phyloP scores from a whole-genome alignment of 2,329 filamentous ascomycete species.

The Aspergillus calidoustus region DNA sequence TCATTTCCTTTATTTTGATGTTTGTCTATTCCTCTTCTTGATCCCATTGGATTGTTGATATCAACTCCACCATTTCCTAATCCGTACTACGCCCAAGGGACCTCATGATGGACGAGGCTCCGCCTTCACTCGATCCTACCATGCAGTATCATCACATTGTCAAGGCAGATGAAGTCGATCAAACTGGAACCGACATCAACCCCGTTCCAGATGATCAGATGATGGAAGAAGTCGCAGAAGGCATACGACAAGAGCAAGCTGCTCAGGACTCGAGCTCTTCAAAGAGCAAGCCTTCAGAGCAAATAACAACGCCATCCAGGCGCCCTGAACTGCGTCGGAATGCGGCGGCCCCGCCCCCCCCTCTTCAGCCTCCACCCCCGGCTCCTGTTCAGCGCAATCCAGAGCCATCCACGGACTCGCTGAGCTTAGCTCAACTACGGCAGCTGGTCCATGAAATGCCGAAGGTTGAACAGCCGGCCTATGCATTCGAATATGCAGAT shows the following conservation, averaged over 20 bases:
- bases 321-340: constrained; percentile 46
- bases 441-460: constrained; percentile 76
- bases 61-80: constrained; percentile 1
- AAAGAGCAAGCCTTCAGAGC: constrained; percentile 18
- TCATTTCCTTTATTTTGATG: not conserved
- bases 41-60: constrained; percentile 5
- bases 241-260: constrained; percentile 41
- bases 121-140: constrained; percentile 27
- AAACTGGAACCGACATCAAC: constrained; percentile 52
- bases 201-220: constrained; percentile 50
- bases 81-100: not conserved
- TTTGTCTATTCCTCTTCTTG: not conserved
- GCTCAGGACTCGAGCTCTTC: constrained; percentile 23
- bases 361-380: constrained; percentile 51
- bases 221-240: constrained; percentile 47
- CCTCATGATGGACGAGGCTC: constrained; percentile 33
- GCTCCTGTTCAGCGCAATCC: constrained; percentile 47
- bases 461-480: constrained; percentile 69
- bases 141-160: constrained; percentile 48
- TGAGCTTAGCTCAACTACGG: constrained; percentile 74
- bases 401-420: constrained; percentile 63
- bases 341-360: constrained; percentile 46
- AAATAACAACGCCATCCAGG: constrained; percentile 25
- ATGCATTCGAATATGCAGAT: constrained; percentile 84
- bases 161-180: constrained; percentile 55